Base-by-base conservation (phyloP, 2,329 filamentous ascomycete genomes). In the Colletotrichum ledebouriae region DNA sequence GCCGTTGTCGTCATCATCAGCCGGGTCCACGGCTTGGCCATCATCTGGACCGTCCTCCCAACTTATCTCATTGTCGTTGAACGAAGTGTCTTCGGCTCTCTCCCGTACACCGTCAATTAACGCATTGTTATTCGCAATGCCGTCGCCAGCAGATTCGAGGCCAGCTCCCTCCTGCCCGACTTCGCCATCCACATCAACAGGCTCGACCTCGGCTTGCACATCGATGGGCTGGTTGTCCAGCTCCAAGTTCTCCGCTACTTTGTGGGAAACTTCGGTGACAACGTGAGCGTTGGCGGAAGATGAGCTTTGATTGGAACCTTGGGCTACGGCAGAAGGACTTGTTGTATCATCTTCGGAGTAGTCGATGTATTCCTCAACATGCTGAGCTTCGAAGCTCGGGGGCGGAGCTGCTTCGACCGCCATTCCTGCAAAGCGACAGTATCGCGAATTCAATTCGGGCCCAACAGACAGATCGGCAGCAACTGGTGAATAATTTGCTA, bases 181-280 rank as follows among this genome's bases (percentile, higher is more conserved):
- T 42, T 69, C 66, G 33, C 42, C 17, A 4, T 41, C 34, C 20
- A 55, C 34, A 39, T 33, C 13, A n/a, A 49, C 12, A 3, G 34
- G 20, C 15, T 69, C 62, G 6, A 29, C 55, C 3, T 42, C 59
- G 5, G 29, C 56, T 29, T 56, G 47, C 17, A 55, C 11, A 44
- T 52, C 62, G 41, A 63, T 59, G 37, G 42, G 50, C 49, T 60
- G 64, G 74, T 79, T 60, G 74, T 72, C 52, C 60, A 50, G n/a
- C 71, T 66, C 71, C 74, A 41, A 34, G 13, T 22, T 11, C 29
- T 6, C 17, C 34, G 39, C 56, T 11, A 15, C 4, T 3, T 46
- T 33, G 10, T 60, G 34, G 15, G 42, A 55, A 5, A 11, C 20
- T 6, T 57, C 61, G 12, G 61, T 17, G 17, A 50, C 34, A n/a